Percentiles rank a stretch among this genome's conserved stretches.
Evolutionary conservation across 116 monocot species (phyloP).

Genomic region (Phalaenopsis hybrid): DNA sequence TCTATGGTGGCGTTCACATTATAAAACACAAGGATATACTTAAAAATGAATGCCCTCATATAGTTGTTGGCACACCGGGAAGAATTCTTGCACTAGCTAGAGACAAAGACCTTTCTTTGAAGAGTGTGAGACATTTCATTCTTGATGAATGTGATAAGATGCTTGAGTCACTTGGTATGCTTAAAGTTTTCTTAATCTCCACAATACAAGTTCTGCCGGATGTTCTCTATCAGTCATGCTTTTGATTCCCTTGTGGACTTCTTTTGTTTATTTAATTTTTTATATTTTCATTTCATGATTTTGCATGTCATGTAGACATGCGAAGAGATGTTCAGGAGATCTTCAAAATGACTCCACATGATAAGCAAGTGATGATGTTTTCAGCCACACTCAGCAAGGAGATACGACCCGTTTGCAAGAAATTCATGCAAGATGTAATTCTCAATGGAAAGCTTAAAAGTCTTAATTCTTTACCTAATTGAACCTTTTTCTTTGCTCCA

Average conservation of each 20-base stretch:
- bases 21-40: constrained; percentile 77
- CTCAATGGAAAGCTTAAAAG: constrained; percentile 23
- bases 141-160: constrained; percentile 99
- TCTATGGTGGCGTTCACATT: constrained; percentile 94
- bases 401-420: constrained; percentile 98
- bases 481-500: neutral
- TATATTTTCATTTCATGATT: constrained; percentile 1
- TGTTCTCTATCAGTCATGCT: too few species aligned
- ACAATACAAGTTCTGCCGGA: neutral
- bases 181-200: neutral
- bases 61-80: constrained; percentile 98
- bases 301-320: constrained; percentile 72
- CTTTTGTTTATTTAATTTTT: constrained; percentile 7
- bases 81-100: constrained; percentile 89
- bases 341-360: constrained; percentile 99
- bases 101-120: constrained; percentile 84
- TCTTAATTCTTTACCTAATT: neutral
- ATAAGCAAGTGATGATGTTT: constrained; percentile 99
- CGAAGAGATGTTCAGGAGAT: constrained; percentile 98
- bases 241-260: neutral
- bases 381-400: constrained; percentile 99
- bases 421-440: constrained; percentile 99
- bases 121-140: constrained; percentile 99
- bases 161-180: constrained; percentile 91
- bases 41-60: constrained; percentile 96